Evolutionary conservation across 192 early-diverging fungal genomes (phyloP).

Genomic region (Linnemannia zychae): DNA sequence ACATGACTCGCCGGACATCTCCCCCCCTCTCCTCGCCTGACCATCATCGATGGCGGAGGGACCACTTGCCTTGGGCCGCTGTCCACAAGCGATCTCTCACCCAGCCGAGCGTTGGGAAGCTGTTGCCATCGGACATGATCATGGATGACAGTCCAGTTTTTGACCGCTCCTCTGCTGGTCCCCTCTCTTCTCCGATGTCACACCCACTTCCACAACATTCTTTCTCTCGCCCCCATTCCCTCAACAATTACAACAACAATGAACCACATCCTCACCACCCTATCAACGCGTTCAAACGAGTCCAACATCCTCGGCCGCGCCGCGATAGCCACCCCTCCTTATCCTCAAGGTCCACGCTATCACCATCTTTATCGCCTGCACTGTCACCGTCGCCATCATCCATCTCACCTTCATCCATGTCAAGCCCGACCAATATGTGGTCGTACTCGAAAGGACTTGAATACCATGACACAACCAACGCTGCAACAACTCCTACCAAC

Average conservation of each 20-base stretch:
- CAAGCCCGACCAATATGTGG: constrained; percentile 41
- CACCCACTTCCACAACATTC: constrained; percentile 13
- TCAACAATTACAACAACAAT: constrained; percentile 7
- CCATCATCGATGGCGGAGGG: constrained; percentile 9
- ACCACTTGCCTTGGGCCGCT: background rate
- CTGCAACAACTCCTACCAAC: background rate
- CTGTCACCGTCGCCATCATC: constrained; percentile 43
- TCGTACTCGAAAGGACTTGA: constrained; percentile 25
- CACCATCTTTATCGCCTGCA: constrained; percentile 32
- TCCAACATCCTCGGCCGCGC: background rate
- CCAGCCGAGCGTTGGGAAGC: background rate
- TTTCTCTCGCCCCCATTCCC: constrained; percentile 6
- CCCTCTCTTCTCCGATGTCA: constrained; percentile 11
- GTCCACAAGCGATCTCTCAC: constrained; percentile 20
- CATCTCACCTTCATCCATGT: constrained; percentile 29
- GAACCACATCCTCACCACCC: background rate
- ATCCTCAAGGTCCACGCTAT: constrained; percentile 32
- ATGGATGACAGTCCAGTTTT: constrained; percentile 16
- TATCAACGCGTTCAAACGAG: background rate
- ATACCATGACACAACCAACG: background rate
- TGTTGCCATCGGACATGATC: constrained; percentile 10
- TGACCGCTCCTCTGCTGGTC: background rate
- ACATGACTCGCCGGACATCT: background rate
- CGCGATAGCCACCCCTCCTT: constrained; percentile 38
- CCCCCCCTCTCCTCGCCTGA: background rate